A percentile compares a stretch with the other conserved stretches of the same genome.
phyloP scores from a whole-genome alignment of 148 eudicot species.

The Amaranthus palmeri region DNA sequence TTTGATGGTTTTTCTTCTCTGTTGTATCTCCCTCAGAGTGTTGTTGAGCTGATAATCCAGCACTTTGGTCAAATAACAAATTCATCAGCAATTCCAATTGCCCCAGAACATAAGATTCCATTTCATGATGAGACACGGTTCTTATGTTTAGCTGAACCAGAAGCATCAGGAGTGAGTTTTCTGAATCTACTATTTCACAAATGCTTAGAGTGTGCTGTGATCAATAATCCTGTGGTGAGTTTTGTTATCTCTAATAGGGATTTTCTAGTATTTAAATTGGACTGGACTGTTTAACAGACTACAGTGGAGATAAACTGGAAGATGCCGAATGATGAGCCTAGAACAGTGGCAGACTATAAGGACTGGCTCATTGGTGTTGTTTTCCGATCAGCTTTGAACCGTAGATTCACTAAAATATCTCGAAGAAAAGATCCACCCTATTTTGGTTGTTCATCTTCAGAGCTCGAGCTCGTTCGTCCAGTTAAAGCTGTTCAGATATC shows the following conservation, averaged over 20 bases:
- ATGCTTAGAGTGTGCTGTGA: too few relatives aligned
- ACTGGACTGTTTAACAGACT: too few relatives aligned
- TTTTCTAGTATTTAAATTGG: too few relatives aligned
- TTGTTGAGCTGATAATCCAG: slow-evolving; percentile 59
- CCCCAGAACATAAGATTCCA: slow-evolving; percentile 50
- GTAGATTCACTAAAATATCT: slow-evolving; percentile 65
- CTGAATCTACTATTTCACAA: too few relatives aligned
- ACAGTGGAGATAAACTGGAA: slow-evolving; percentile 84
- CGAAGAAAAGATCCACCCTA: slow-evolving; percentile 63
- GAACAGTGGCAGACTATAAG: slow-evolving; percentile 65
- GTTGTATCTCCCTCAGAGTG: slow-evolving; percentile 39
- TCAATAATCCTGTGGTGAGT: not conserved
- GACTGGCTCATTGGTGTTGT: slow-evolving; percentile 64
- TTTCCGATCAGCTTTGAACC: slow-evolving; percentile 80
- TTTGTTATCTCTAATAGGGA: slow-evolving; percentile 24
- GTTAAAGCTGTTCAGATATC: slow-evolving; percentile 73
- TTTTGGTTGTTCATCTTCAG: slow-evolving; percentile 72
- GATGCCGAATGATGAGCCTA: slow-evolving; percentile 53
- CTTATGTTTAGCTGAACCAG: slow-evolving; percentile 72
- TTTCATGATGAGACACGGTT: slow-evolving; percentile 64
- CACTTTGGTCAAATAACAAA: slow-evolving; percentile 58
- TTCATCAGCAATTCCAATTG: slow-evolving; percentile 30
- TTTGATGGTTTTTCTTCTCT: slow-evolving; percentile 1
- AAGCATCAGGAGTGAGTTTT: slow-evolving; percentile 87
- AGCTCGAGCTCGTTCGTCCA: slow-evolving; percentile 56